phyloP scores from a whole-genome alignment of 208 protist genomes.

The Leishmania martiniquensis region DNA sequence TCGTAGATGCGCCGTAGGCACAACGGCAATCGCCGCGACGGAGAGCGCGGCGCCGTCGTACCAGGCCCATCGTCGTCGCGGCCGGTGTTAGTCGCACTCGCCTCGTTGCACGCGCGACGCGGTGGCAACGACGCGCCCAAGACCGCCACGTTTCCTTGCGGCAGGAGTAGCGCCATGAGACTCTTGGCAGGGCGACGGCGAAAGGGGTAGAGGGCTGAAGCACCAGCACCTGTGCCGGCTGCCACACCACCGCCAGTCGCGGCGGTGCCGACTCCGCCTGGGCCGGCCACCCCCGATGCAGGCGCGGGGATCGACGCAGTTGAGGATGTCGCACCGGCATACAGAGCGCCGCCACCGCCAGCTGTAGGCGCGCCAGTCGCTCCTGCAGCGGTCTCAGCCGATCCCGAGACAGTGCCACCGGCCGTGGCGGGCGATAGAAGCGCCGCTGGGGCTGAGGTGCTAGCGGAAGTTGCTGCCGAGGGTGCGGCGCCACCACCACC shows the following conservation, averaged over 20 bases:
- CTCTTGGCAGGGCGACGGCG: slow-evolving; percentile 16
- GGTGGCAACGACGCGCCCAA: slow-evolving; percentile 33
- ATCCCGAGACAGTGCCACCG: background rate
- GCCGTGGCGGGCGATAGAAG: background rate
- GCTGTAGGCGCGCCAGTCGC: background rate
- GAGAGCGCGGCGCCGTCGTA: background rate
- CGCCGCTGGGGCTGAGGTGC: background rate
- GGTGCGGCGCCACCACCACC: slow-evolving; percentile 8
- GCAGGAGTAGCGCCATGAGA: slow-evolving; percentile 60
- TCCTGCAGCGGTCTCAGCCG: background rate
- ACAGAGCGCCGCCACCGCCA: background rate
- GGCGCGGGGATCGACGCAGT: slow-evolving; percentile 6
- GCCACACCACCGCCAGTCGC: background rate
- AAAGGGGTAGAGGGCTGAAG: slow-evolving; percentile 12
- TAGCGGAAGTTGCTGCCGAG: background rate
- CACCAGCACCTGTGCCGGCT: background rate
- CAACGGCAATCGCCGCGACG: background rate
- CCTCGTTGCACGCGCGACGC: background rate
- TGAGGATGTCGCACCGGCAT: slow-evolving; percentile 3
- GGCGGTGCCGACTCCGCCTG: background rate
- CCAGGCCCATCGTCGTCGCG: background rate
- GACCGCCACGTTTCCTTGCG: slow-evolving; percentile 43
- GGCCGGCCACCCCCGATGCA: background rate
- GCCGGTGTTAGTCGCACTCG: background rate
- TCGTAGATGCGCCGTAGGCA: background rate